phyloP scores from a whole-genome alignment of 208 protist genomes.

The Leishmania tropica region DNA sequence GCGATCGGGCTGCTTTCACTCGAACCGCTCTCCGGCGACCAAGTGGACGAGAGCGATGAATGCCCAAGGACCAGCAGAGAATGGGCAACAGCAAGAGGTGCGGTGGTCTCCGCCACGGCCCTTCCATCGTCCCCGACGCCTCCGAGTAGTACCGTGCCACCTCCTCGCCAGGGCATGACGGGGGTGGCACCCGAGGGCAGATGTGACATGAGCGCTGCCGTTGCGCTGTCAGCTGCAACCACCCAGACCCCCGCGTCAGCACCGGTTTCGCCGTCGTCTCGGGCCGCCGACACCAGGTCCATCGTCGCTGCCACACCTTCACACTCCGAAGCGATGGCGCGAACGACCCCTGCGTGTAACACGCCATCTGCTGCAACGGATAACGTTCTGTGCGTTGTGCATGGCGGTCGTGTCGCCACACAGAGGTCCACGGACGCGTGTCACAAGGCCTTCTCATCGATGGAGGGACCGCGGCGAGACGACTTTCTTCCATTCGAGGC shows the following conservation, averaged over 20 bases:
- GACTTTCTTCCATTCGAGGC: too few species aligned
- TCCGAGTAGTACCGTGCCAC: neutral
- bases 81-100: neutral
- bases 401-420: neutral
- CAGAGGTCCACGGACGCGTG: neutral
- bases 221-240: neutral
- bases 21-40: neutral
- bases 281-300: neutral
- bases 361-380: neutral
- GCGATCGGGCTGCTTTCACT: neutral
- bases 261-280: neutral
- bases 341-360: neutral
- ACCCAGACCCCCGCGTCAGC: neutral
- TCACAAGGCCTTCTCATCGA: neutral
- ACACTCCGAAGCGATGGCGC: neutral
- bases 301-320: neutral
- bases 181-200: neutral
- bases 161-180: neutral
- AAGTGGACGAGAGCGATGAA: neutral
- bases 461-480: neutral
- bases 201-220: neutral
- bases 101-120: neutral
- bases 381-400: neutral
- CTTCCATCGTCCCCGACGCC: neutral
- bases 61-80: neutral